Percentiles rank a stretch among this genome's conserved stretches.
Conservation (phyloP, 176 grass and related monocot genomes). For the Luzula sylvatica region DNA sequence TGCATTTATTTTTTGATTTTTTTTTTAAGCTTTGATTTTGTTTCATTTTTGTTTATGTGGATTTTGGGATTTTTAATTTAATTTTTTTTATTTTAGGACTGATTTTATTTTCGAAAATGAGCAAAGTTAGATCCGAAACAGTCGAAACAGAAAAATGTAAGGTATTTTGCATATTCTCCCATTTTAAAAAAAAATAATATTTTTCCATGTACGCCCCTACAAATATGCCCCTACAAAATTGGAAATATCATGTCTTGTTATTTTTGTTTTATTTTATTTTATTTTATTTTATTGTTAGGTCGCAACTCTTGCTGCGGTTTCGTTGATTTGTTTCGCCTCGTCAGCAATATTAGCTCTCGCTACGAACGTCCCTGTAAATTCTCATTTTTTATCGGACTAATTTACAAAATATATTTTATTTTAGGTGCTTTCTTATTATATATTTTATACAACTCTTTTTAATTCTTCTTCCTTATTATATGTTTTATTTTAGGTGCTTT, state of each 20-base stretch:
- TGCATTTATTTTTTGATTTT: too few species aligned
- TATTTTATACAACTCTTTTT: too few species aligned
- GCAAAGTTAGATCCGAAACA: conserved; percentile 89
- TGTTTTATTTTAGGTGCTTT: conserved; percentile 54
- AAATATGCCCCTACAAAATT: not conserved
- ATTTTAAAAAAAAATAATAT: conserved; percentile 7
- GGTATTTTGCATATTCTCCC: conserved; percentile 41
- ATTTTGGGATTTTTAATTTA: too few species aligned
- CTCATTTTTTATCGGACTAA: conserved; percentile 1
- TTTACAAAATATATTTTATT: conserved; percentile 14
- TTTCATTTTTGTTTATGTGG: too few species aligned
- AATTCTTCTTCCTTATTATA: too few species aligned
- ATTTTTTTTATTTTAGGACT: conserved; percentile 44
- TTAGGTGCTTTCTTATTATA: not conserved
- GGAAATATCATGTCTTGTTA: not conserved
- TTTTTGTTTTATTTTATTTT: not conserved
- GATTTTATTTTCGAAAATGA: conserved; percentile 93
- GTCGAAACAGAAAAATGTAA: conserved; percentile 93
- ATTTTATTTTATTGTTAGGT: conserved; percentile 43
- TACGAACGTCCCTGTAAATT: conserved; percentile 88
- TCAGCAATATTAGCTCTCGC: conserved; percentile 77
- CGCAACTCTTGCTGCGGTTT: conserved; percentile 79
- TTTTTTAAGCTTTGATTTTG: too few species aligned
- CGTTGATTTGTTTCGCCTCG: conserved; percentile 76
- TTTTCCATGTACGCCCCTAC: conserved; percentile 2